Base-by-base conservation (phyloP, 2,329 filamentous ascomycete species). In the Colletotrichum lupini region DNA sequence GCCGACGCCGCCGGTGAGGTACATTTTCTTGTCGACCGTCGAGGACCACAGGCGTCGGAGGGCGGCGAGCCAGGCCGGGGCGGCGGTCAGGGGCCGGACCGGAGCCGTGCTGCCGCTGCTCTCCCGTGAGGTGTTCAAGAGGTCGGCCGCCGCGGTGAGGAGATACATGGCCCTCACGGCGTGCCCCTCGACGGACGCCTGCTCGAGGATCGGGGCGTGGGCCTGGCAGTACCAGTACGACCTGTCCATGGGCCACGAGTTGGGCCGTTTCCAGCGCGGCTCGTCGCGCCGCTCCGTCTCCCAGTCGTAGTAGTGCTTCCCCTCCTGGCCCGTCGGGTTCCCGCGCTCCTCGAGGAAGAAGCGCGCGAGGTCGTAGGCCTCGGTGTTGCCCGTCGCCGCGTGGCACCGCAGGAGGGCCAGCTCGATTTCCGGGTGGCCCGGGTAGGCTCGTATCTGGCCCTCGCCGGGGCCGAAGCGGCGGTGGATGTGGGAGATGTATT, bases 11-110 rank as follows among this genome's bases (percentile, higher is more conserved):
- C 90, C 90, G 0, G 90, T 92, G 19, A 91, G 77, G 70, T 90
- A 92, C 87, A 92, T 90, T 77, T 91, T 92, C 68, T 85, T 85
- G 53, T 88, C 82, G 0, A 90, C 85, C 88, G 91, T 91, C 74
- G 91, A 90, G 37, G 85, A 78, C 90, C 90, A 92, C 4, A 92
- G 80, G 8, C 85, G 81, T 28, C 82, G 77, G 0, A 91, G 76
- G 1, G 88, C 82, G 0, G 78, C 77, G 19, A 80, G 72, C 76
- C 84, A 85, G 28, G 80, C 76, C 12, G 77, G 46, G 61, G 78
- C 75, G 6, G 74, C 66, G 19, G 77, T 28, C 32, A 78, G 79
- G 2, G 76, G 46, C 35, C 77, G 76, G 6, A 11, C 2, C 6
- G 16, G 14, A 9, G 5, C 19, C 11, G 2, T 14, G 56, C 52